Evolutionary conservation across 2,329 filamentous ascomycete genomes (phyloP), one percentile per base, ranked within the genome.

Genomic region (Talaromyces sp.): DNA sequence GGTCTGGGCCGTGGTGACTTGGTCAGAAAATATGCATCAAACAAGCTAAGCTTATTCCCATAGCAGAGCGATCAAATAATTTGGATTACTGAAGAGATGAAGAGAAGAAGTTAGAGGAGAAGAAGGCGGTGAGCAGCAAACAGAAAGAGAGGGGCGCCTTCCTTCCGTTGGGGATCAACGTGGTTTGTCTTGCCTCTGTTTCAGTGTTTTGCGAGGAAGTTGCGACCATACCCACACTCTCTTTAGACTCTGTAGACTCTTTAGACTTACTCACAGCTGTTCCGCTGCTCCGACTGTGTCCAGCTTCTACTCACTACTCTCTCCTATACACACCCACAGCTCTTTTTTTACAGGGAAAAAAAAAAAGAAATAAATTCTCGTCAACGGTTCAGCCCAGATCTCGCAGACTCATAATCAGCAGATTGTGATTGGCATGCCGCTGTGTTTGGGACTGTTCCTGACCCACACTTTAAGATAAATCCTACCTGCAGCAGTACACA

Each of bases 391-490:
- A 31, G 46, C 23, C 48, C 48, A 54, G 25, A 18, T 28, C 50
- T 35, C 28, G 5, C 31, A 37, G 18, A 11, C 8, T 12, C 48
- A 52, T 52, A 52, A 52, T 52, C 48, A 52, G 25, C 48, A 9
- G 16, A 35, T 21, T 21, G 42, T 52, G 58, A 60, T 60, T 60
- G 57, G 57, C 42, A 37, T 50, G 57, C 31, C 16, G 55, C 48
- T 52, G 48, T 16, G 55, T 42, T 33, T 57, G 28, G 56, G 40
- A 37, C 33, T 31, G 58, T 60, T 60, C 58, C 58, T 60, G 58
- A 52, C 58, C 58, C 58, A 40, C 58, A 39, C 58, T 28, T 35
- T 12, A 31, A 54, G 28, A 54, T 54, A 54, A 23, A 23, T 37
- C 48, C 21, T 48, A 46, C n/a, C n/a, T 3, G 16, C 39, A 39